These are phyloP conservation scores for Tritrichomonas foetus DNA, from an alignment of 208 protist genomes.

Conservation along the genomic window DNA sequence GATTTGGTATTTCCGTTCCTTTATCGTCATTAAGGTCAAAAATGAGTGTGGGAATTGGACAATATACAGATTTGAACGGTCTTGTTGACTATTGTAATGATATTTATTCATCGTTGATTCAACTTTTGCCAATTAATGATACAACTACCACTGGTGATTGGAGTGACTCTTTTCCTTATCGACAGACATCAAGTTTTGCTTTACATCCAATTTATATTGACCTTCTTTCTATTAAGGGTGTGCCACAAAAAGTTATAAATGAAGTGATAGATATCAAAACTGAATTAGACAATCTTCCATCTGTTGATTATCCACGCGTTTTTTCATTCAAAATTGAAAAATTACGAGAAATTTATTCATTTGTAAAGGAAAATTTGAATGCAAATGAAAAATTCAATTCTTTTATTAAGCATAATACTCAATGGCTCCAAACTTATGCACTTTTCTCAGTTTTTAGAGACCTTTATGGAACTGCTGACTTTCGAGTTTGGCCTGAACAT, in stretches of 20 bases:
- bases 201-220: conserved; percentile 10
- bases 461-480: not conserved
- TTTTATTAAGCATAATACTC: not conserved
- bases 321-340: not conserved
- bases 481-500: not conserved
- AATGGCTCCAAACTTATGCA: not conserved
- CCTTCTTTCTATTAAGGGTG: not conserved
- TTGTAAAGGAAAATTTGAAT: not conserved
- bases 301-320: not conserved
- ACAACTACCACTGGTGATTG: not conserved
- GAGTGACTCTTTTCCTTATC: not conserved
- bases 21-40: not conserved
- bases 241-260: not conserved
- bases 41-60: not conserved
- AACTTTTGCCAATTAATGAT: not conserved
- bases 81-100: not conserved
- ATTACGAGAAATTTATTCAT: not conserved
- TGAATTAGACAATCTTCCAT: not conserved
- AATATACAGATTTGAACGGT: not conserved
- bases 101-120: not conserved
- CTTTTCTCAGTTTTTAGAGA: not conserved
- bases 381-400: not conserved
- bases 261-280: not conserved
- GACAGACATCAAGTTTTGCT: not conserved
- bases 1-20: not conserved